Base-by-base conservation (phyloP, 345 rosid species). In the Salix exigua region DNA sequence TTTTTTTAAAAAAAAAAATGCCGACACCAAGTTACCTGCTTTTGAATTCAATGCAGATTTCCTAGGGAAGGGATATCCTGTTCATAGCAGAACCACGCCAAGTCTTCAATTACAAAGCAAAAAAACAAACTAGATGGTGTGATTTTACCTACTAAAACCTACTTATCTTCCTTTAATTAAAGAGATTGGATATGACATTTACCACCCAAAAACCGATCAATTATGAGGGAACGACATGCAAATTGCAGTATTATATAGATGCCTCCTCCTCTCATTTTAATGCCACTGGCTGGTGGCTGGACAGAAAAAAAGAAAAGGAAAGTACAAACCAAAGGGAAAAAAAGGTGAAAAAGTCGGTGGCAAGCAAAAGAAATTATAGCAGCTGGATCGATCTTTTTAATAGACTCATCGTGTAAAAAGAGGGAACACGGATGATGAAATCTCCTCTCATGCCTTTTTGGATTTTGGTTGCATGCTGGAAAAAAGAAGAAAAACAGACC, bases 351-450 rank as follows among this genome's bases (percentile, higher is more conserved):
- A 69, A 28, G 79, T 71, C 37, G 61, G 79, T 74, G 71, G 25
- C 21, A 44, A 73, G 50, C 18, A 66, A 69, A 67, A 75, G 25
- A 21, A 25, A 68, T 10, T 13, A 4, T 31, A 28, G 30, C 37
- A 42, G 23, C 50, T 51, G 28, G 28, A 10, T 19, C 28, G 28
- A 10, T 19, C 28, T 18, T 12, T 18, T 37, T 40, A 9, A 65
- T 40, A 30, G 68, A 64, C 48, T n/a, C 81, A 17, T 69, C 37
- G 31, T 30, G 42, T 60, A 30, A 13, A 74, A 80, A 67, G 65
- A 60, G 73, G 42, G 30, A 74, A 70, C 77, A 68, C 51, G 18
- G 72, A 61, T 78, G 89, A 75, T 66, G 87, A 83, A 81, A 85
- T 78, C 83, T 68, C 55, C 66, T 44, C 37, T 72, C 71, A 23